phyloP scores from a whole-genome alignment of 2,329 filamentous ascomycete species.

The Ceratocystis destructans region DNA sequence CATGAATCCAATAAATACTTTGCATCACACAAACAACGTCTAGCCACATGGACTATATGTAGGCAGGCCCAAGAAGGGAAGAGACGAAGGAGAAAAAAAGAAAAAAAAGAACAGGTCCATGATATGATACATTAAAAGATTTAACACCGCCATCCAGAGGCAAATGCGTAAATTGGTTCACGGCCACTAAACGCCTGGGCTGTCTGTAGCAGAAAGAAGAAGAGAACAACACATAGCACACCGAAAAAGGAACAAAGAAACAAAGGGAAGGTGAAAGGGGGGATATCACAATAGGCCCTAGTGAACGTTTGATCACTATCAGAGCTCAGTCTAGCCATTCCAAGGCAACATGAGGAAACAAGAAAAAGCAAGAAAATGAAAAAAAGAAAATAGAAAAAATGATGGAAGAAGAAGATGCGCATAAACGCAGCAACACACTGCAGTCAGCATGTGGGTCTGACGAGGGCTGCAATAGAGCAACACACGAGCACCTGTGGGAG shows the following conservation, averaged over 20 bases:
- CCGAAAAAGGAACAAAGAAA: background rate
- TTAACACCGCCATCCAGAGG: background rate
- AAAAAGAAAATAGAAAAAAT: background rate
- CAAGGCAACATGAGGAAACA: background rate
- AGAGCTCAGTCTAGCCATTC: background rate
- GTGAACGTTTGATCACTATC: background rate
- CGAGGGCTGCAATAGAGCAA: too few relatives aligned
- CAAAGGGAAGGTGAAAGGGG: background rate
- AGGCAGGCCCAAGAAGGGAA: background rate
- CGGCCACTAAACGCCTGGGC: background rate
- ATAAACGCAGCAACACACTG: background rate
- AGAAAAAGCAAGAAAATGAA: background rate
- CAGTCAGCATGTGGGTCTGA: background rate
- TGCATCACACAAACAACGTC: background rate
- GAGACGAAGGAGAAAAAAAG: too few relatives aligned
- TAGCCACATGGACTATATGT: background rate
- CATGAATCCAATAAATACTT: background rate
- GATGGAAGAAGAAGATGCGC: background rate
- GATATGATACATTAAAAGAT: slow-evolving; percentile 5
- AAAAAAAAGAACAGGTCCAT: background rate
- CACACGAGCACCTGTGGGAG: too few relatives aligned
- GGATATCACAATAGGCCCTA: background rate
- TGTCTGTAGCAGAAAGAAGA: background rate
- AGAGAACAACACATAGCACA: slow-evolving; percentile 4
- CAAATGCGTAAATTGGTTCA: background rate